Evolutionary conservation across 78 protist genomes (phyloP).

Genomic region (Cavenderia fasciculata): DNA sequence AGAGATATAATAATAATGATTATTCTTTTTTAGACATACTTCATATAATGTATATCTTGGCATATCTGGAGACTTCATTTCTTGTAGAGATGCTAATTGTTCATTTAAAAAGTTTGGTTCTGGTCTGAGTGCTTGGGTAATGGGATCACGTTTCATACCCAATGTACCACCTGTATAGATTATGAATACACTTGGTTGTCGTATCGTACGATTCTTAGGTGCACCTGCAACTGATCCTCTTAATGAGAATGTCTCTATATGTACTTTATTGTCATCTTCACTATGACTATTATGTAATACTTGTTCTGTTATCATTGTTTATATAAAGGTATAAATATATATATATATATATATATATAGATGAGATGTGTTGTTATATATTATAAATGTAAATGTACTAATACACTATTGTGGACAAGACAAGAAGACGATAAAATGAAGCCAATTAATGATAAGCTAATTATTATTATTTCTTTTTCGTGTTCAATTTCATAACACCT

Average conservation of each 20-base stretch:
- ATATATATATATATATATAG: neutral
- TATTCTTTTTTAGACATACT: constrained; percentile 1
- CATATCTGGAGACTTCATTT: constrained; percentile 58
- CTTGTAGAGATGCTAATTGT: constrained; percentile 38
- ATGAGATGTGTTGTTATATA: neutral
- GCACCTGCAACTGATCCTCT: too few species aligned
- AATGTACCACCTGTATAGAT: constrained; percentile 91
- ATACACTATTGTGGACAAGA: neutral
- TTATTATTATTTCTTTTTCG: too few species aligned
- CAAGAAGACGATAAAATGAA: neutral
- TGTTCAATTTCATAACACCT: too few species aligned
- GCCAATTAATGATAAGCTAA: neutral
- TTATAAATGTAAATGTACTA: neutral
- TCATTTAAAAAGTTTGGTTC: constrained; percentile 58
- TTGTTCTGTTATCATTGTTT: neutral
- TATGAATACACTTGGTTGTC: constrained; percentile 63
- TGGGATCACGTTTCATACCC: constrained; percentile 86
- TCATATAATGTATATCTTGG: constrained; percentile 73
- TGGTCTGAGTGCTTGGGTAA: constrained; percentile 24
- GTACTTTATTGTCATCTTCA: neutral
- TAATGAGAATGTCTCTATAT: too few species aligned
- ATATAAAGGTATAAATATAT: neutral
- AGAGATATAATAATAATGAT: too few species aligned
- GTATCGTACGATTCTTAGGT: too few species aligned
- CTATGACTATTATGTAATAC: neutral